Percentiles rank a stretch among this genome's conserved stretches.
Evolutionary conservation across 192 early-diverging fungal species (phyloP).

Genomic region (Phycomyces nitens): DNA sequence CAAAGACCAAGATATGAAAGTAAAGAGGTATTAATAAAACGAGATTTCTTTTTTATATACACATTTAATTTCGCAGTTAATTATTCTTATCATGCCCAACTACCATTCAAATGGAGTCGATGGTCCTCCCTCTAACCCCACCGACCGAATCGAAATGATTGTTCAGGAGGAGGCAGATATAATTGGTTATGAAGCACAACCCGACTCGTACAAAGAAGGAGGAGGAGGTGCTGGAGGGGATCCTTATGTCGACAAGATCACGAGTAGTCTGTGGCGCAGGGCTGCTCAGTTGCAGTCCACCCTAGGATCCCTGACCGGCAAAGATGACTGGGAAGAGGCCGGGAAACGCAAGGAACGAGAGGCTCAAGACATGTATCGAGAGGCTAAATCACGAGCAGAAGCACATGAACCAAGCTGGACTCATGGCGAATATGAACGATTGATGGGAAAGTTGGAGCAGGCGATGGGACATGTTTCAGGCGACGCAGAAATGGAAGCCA

Average conservation of each 20-base stretch:
- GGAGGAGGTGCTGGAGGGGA: neutral
- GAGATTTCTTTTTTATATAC: no score
- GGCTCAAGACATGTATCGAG: constrained; percentile 8
- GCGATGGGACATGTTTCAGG: constrained; percentile 24
- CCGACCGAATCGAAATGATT: no score
- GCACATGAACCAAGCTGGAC: constrained; percentile 19
- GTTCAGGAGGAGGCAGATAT: no score
- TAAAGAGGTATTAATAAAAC: no score
- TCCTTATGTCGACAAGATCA: constrained; percentile 21
- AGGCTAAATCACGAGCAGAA: constrained; percentile 8
- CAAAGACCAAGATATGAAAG: no score
- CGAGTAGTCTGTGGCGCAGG: constrained; percentile 6
- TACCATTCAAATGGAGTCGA: no score
- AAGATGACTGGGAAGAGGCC: constrained; percentile 5
- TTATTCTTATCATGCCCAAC: no score
- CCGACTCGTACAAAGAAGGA: no score
- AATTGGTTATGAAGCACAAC: no score
- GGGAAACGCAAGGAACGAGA: constrained; percentile 2
- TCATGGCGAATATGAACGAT: constrained; percentile 30
- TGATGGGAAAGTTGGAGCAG: constrained; percentile 14
- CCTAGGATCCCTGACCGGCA: constrained; percentile 9
- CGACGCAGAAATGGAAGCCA: constrained; percentile 26
- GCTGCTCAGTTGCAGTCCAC: constrained; percentile 17
- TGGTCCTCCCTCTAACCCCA: no score
- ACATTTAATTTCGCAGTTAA: no score